Evolutionary conservation across 495 filamentous ascomycete genomes (phyloP).

Genomic region (Tuber indicum): DNA sequence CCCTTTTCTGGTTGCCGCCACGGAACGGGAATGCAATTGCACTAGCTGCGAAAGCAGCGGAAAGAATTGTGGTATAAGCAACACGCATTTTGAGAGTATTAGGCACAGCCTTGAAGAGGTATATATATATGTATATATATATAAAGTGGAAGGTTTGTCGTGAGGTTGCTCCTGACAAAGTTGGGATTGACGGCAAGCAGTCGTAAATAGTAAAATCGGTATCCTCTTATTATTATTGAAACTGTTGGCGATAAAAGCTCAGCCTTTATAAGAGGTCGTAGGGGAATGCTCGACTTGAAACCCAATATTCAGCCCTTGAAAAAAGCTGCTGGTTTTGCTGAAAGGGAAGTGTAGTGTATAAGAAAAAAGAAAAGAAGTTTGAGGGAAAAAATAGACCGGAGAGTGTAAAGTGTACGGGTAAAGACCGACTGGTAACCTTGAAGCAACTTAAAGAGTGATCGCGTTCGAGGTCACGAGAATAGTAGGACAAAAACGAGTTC

Average conservation of each 20-base stretch:
- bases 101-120: background rate
- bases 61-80: constrained; percentile 19
- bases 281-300: background rate
- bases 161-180: constrained; percentile 2
- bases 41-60: constrained; percentile 20
- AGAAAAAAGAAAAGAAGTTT: too few relatives aligned
- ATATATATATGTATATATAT: background rate
- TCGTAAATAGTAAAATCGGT: constrained; percentile 3
- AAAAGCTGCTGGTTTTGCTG: background rate
- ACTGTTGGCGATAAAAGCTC: background rate
- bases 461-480: constrained; percentile 27
- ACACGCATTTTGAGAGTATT: constrained; percentile 28
- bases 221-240: background rate
- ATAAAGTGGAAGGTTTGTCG: background rate
- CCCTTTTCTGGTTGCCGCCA: constrained; percentile 21
- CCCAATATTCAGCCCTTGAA: background rate
- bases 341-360: background rate
- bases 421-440: constrained; percentile 19
- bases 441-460: constrained; percentile 43
- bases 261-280: background rate
- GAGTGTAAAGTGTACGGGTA: background rate
- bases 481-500: constrained; percentile 22
- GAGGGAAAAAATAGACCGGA: background rate
- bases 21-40: constrained; percentile 28
- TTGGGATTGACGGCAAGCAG: constrained; percentile 5